Evolutionary conservation across 2,329 filamentous ascomycete species (phyloP), one percentile per base, ranked within the genome.

Genomic region (Apiospora koreana): DNA sequence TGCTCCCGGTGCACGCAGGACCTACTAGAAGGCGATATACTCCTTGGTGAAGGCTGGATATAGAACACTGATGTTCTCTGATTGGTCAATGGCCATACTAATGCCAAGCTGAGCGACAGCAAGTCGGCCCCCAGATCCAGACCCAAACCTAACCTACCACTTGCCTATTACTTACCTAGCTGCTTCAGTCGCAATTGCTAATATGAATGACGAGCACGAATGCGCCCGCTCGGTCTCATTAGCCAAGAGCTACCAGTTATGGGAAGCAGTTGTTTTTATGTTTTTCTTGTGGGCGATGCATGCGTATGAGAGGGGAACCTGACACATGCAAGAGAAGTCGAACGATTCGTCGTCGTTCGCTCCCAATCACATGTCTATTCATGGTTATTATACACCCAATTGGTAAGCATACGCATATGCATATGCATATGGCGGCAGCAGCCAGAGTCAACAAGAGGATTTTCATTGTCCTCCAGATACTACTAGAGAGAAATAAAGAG

Each of bases 241-340:
- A 62, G 54, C 38, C 54, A 62, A 62, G 54, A 38, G 12, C 25
- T 31, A 28, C 16, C 50, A 25, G 48, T 54, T 25, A 7, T 31
- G 50, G 14, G 9, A 35, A 18, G 28, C 28, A 31, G 28, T 35
- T 58, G 35, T 35, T 35, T 35, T 35, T 35, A 31, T 58, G 28
- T 58, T 31, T 16, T 58, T 31, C 25, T 35, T 35, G 54, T 35
- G 54, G 54, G 21, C 54, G 28, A 62, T 62, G 31, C 14, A 16
- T 38, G n/a, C n/a, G 18, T n/a, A n/a, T 31, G 54, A 38, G 54
- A 62, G 54, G 54, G 54, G 31, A 62, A 62, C 28, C 18, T 62
- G 54, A 62, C 54, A 62, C 54, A 62, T 62, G 54, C 54, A 62
- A 62, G 54, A n/a, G 9, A 62, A 38, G 54, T 62, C 54, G 54